These are phyloP conservation scores for Microcyclosporella mali DNA, from an alignment of 2,329 filamentous ascomycete species.

Conservation along the genomic window DNA sequence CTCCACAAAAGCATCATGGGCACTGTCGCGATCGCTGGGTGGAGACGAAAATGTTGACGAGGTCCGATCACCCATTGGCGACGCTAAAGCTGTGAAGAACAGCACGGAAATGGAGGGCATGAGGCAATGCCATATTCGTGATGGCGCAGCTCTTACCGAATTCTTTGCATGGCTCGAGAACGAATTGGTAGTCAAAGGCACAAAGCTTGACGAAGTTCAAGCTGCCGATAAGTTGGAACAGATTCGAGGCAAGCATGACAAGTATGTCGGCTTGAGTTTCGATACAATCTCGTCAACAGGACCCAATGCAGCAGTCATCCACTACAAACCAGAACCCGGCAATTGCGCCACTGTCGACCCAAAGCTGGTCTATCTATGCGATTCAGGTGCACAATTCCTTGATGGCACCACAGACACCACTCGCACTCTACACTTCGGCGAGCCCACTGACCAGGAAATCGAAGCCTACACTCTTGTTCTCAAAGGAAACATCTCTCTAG, in stretches of 20 bases:
- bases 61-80: slow-evolving; percentile 75
- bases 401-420: slow-evolving; percentile 97
- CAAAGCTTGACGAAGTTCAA: slow-evolving; percentile 74
- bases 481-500: slow-evolving; percentile 87
- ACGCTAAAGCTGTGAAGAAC: slow-evolving; percentile 94
- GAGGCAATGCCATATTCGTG: slow-evolving; percentile 86
- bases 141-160: slow-evolving; percentile 82
- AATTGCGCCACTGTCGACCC: slow-evolving; percentile 80
- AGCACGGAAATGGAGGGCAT: slow-evolving; percentile 83
- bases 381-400: slow-evolving; percentile 92
- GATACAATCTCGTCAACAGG: slow-evolving; percentile 94
- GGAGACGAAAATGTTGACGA: slow-evolving; percentile 83
- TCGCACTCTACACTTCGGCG: slow-evolving; percentile 83
- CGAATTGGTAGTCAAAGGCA: slow-evolving; percentile 65
- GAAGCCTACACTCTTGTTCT: slow-evolving; percentile 90
- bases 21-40: slow-evolving; percentile 76
- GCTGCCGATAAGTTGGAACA: slow-evolving; percentile 87
- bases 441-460: slow-evolving; percentile 74
- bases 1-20: slow-evolving; percentile 89
- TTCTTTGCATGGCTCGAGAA: slow-evolving; percentile 98
- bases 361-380: slow-evolving; percentile 82
- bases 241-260: slow-evolving; percentile 60
- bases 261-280: slow-evolving; percentile 88
- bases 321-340: slow-evolving; percentile 83
- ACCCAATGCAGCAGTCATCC: slow-evolving; percentile 86